These are phyloP conservation scores for Sutorius eximius DNA, from an alignment of 1,284 basidiomycete genomes.

Conservation along the genomic window DNA sequence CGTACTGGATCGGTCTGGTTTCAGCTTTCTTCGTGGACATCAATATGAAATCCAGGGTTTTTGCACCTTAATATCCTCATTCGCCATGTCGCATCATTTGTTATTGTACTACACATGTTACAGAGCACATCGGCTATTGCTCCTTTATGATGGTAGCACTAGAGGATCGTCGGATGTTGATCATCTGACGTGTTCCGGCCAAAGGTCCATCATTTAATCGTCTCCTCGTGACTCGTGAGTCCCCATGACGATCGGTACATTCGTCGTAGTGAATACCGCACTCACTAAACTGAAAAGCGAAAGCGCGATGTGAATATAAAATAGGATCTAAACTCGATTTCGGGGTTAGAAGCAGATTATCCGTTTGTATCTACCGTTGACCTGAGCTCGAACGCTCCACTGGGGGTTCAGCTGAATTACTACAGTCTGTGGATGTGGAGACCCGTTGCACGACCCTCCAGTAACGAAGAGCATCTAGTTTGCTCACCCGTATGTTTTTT, in stretches of 20 bases:
- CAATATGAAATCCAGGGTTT: neutral
- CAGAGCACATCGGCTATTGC: neutral
- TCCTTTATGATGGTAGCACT: neutral
- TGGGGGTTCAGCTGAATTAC: no score
- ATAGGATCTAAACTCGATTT: no score
- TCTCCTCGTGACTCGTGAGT: no score
- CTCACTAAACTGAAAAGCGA: conserved; percentile 14
- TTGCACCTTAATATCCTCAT: neutral
- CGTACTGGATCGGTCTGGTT: neutral
- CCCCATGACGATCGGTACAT: neutral
- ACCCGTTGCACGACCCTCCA: neutral
- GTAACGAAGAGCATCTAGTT: neutral
- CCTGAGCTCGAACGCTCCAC: neutral
- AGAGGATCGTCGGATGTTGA: neutral
- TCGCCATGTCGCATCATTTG: neutral
- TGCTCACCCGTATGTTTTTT: no score
- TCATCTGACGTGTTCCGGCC: conserved; percentile 10
- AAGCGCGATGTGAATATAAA: neutral
- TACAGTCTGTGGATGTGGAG: neutral
- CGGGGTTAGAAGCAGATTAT: neutral
- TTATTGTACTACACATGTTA: conserved; percentile 2
- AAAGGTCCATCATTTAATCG: neutral
- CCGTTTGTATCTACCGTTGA: neutral
- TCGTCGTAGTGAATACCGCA: neutral
- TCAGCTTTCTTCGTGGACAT: neutral